Evolutionary conservation across 768 basidiomycete species (phyloP).

Genomic region (Boletus rufocinnamomeus): DNA sequence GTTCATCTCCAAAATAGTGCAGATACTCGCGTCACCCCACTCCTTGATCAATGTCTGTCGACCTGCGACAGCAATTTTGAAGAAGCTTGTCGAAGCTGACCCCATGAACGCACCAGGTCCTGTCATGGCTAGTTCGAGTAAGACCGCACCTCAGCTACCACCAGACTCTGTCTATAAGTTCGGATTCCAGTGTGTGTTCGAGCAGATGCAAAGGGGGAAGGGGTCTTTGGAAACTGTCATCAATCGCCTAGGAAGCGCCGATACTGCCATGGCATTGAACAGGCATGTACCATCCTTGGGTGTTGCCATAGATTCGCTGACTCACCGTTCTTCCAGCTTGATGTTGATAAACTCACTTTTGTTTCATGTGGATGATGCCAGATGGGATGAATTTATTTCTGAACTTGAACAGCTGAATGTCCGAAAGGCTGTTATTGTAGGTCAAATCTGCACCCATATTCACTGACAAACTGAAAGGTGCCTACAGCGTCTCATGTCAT

Average conservation of each 20-base stretch:
- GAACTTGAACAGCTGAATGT: conserved; percentile 77
- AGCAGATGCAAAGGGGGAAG: conserved; percentile 75
- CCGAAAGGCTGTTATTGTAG: conserved; percentile 77
- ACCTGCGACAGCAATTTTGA: conserved; percentile 87
- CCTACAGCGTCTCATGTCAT: conserved; percentile 75
- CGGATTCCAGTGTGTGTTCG: conserved; percentile 82
- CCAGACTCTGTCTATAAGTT: conserved; percentile 78
- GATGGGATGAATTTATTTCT: conserved; percentile 78
- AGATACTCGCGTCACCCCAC: conserved; percentile 71
- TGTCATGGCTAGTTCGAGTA: conserved; percentile 60
- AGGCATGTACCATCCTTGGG: conserved; percentile 48
- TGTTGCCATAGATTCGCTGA: neutral
- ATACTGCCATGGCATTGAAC: conserved; percentile 82
- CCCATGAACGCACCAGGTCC: conserved; percentile 66
- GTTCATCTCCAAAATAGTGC: conserved; percentile 79
- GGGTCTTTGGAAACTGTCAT: conserved; percentile 82
- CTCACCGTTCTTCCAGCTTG: conserved; percentile 53
- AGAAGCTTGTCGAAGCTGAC: conserved; percentile 87
- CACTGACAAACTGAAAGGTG: conserved; percentile 12
- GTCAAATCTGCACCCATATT: conserved; percentile 31
- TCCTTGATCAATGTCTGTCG: conserved; percentile 89
- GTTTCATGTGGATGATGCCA: conserved; percentile 71
- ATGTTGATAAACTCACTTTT: conserved; percentile 88
- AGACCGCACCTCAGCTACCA: conserved; percentile 48
- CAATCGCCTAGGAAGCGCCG: conserved; percentile 72